Conservation (phyloP, 2,329 filamentous ascomycete species). For the Cercospora zeae-maydis region DNA sequence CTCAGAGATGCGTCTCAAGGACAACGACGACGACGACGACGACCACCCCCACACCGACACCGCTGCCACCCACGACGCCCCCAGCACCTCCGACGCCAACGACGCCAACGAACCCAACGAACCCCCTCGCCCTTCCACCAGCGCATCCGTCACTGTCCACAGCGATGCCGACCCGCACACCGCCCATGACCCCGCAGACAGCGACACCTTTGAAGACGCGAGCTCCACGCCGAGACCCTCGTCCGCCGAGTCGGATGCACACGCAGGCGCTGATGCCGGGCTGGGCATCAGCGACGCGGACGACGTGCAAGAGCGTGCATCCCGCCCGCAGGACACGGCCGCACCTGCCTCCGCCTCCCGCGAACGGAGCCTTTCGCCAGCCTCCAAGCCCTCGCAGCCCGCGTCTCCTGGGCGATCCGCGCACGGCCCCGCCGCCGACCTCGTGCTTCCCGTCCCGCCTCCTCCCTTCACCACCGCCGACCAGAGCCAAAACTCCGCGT, state of each 20-base stretch:
- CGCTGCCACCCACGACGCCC: background rate
- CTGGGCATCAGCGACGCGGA: slow-evolving; percentile 1
- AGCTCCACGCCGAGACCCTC: slow-evolving; percentile 17
- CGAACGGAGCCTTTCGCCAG: slow-evolving; percentile 22
- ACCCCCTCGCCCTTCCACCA: no score
- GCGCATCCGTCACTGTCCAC: background rate
- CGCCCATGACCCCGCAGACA: slow-evolving; percentile 1
- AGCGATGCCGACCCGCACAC: slow-evolving; percentile 6
- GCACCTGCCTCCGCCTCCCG: slow-evolving; percentile 3
- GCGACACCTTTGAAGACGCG: slow-evolving; percentile 74
- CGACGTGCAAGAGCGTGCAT: background rate
- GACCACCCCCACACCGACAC: background rate
- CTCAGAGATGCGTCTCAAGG: slow-evolving; percentile 29
- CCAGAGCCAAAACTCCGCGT: slow-evolving; percentile 26
- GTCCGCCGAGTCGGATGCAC: slow-evolving; percentile 13
- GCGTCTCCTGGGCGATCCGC: slow-evolving; percentile 30
- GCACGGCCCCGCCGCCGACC: slow-evolving; percentile 68
- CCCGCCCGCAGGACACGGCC: background rate
- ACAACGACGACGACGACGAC: slow-evolving; percentile 20
- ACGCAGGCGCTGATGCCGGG: background rate
- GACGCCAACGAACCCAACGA: background rate
- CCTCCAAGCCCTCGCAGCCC: slow-evolving; percentile 27
- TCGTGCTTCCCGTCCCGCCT: slow-evolving; percentile 58
- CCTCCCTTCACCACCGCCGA: slow-evolving; percentile 37
- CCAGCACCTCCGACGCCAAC: background rate